Base-by-base conservation (phyloP, 2,329 filamentous ascomycete species). In the Zarea fungicola region DNA sequence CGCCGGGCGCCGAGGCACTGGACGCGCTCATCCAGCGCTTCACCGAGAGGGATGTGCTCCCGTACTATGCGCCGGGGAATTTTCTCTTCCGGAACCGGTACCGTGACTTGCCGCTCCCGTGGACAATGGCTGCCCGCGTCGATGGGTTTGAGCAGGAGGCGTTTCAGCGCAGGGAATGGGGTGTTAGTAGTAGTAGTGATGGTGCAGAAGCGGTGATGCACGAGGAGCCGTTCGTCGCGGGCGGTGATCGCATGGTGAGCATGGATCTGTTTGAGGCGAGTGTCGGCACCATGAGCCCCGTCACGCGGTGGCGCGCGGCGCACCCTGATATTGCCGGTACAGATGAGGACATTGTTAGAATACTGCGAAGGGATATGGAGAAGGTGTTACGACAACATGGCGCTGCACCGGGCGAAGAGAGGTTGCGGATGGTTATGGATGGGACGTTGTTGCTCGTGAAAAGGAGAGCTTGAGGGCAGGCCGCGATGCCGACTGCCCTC, bases 81-180 rank as follows among this genome's bases (percentile, higher is more conserved):
- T 37, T 54, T 5, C 44, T 78, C 2, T 62, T 62, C 0, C 62
- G 64, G 1, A 56, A 63, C 9, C 53, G 67, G 13, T 81, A 80
- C 55, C 48, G 53, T 1, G 58, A 65, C 11, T 62, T 80, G 3
- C 51, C 54, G 5, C 59, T 81, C 14, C 79, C 79, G 0, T 83
- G 78, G 78, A 67, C 63, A 1, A 18, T 70, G 6, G 55, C 58
- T 4, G 41, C 53, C 2, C 56, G 64, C 0, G 60, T 67, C 0
- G 10, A 48, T 0, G 67, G 56, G 1, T 75, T 81, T 52, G 65
- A 72, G 4, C 36, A 67, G 56, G 43, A 18, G 0, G 58, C 58
- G 0, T 75, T 75, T 42, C 50, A 64, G 6, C 62, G 73, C 1
- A 66, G 63, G 48, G 68, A 74, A 9, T 79, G 74, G 74, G 61